Percentiles rank a stretch among this genome's conserved stretches.
Evolutionary conservation across 345 rosid genomes (phyloP).

Genomic region (Citropsis articulata): DNA sequence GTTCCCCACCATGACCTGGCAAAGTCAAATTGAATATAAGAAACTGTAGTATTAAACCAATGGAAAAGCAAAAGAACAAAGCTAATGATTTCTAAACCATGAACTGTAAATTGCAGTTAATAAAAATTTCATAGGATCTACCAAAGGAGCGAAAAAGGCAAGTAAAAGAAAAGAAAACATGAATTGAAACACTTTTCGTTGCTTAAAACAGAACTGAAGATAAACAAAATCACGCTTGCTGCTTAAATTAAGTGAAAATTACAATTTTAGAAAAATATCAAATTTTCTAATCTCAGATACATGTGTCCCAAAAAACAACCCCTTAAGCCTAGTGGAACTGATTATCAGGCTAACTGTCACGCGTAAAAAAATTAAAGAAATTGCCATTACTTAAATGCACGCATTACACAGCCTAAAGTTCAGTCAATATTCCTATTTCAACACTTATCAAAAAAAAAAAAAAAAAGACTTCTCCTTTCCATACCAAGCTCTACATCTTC

Average conservation of each 20-base stretch:
- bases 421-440: too few species aligned
- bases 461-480: background rate
- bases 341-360: too few species aligned
- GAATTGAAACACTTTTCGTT: background rate
- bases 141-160: too few species aligned
- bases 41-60: background rate
- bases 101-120: background rate
- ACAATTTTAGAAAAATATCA: background rate
- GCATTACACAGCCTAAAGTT: too few species aligned
- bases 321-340: background rate
- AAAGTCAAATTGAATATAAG: background rate
- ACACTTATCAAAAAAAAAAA: too few species aligned
- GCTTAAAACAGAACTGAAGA: background rate
- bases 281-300: background rate
- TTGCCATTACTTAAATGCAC: too few species aligned
- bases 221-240: background rate
- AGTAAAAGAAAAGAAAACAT: background rate
- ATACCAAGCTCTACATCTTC: background rate
- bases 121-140: too few species aligned
- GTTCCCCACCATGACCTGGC: conserved; percentile 54
- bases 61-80: background rate
- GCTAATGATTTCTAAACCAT: background rate
- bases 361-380: too few species aligned
- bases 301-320: background rate
- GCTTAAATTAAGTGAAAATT: background rate